Evolutionary conservation across 192 early-diverging fungal species (phyloP).

Genomic region (Dimargaris verticillata): DNA sequence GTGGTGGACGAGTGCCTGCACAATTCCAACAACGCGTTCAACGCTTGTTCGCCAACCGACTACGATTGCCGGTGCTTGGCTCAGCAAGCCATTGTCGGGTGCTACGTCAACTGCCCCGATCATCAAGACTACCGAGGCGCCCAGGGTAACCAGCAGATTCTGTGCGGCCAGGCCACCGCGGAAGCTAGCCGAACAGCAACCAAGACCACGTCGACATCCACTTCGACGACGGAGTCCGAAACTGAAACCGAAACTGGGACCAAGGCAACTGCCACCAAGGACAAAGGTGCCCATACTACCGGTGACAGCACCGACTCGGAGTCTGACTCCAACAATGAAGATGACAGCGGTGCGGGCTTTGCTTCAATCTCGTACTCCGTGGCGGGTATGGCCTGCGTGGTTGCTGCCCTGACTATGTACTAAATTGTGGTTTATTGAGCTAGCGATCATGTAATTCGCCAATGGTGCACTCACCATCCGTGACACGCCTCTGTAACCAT

Average conservation of each 20-base stretch:
- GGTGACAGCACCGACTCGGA: neutral
- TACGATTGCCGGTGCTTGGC: slow-evolving; percentile 30
- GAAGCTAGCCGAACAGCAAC: neutral
- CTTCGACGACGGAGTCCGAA: neutral
- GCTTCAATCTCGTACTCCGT: neutral
- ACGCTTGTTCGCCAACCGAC: slow-evolving; percentile 25
- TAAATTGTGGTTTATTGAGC: neutral
- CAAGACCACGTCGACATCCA: slow-evolving; percentile 7
- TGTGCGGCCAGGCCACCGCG: slow-evolving; percentile 3
- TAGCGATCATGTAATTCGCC: too few species aligned
- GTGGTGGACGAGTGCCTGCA: slow-evolving; percentile 22
- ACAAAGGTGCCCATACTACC: neutral
- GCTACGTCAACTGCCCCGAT: slow-evolving; percentile 27
- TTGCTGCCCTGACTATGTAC: neutral
- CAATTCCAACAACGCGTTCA: slow-evolving; percentile 16
- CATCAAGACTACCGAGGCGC: slow-evolving; percentile 9
- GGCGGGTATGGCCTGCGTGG: neutral
- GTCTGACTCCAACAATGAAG: neutral
- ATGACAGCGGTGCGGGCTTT: neutral
- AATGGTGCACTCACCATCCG: too few species aligned
- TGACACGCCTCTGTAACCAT: too few species aligned
- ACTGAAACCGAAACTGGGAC: neutral
- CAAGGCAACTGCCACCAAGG: neutral
- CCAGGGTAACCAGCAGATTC: neutral
- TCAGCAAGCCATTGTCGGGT: slow-evolving; percentile 21